Evolutionary conservation across 805 yeast species (phyloP).

Genomic region (Candida odintsovae): DNA sequence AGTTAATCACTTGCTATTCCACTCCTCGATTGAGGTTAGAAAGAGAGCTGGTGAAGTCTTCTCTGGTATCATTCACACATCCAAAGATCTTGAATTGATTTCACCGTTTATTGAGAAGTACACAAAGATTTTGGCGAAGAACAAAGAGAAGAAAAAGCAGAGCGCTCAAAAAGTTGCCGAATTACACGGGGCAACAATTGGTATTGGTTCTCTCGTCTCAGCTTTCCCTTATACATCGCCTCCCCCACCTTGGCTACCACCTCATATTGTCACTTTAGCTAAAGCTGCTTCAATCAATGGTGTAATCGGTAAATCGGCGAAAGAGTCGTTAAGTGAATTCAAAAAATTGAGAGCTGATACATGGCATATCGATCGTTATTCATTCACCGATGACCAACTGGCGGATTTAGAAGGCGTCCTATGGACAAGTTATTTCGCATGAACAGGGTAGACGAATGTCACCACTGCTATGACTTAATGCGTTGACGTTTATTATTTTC

Average conservation of each 20-base stretch:
- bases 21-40: conserved; percentile 67
- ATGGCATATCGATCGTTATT: conserved; percentile 84
- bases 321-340: conserved; percentile 73
- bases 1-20: conserved; percentile 49
- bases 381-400: conserved; percentile 70
- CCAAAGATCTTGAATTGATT: conserved; percentile 34
- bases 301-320: conserved; percentile 75
- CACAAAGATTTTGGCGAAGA: conserved; percentile 22
- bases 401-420: conserved; percentile 92
- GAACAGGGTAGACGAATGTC: no score
- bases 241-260: conserved; percentile 87
- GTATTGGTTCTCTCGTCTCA: conserved; percentile 78
- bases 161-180: conserved; percentile 37
- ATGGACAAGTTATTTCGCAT: conserved; percentile 88
- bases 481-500: neutral
- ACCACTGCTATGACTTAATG: no score
- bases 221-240: conserved; percentile 92
- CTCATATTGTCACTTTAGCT: conserved; percentile 61
- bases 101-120: conserved; percentile 32
- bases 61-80: conserved; percentile 69
- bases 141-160: conserved; percentile 27
- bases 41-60: conserved; percentile 66
- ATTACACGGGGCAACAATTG: conserved; percentile 83
- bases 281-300: conserved; percentile 72
- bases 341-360: conserved; percentile 92